A percentile compares a stretch with the other conserved stretches of the same genome.
Conservation (phyloP, 129 eudicot genomes). For the Dittrichia graveolens region DNA sequence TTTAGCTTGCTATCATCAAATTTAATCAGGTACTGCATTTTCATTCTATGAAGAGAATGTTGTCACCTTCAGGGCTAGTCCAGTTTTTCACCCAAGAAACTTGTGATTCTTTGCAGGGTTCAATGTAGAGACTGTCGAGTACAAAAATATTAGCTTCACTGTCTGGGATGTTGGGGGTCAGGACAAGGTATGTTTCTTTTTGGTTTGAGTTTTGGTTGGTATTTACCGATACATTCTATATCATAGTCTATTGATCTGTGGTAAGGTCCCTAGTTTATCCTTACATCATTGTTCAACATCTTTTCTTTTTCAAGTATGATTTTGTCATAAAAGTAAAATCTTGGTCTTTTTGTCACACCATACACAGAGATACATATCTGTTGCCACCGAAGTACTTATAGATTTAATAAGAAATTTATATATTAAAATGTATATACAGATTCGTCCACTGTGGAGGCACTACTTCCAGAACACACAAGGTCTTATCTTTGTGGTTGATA, state of each 20-base stretch:
- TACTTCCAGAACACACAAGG: constrained; percentile 99
- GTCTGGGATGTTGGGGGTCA: constrained; percentile 70
- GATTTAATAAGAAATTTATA: background rate
- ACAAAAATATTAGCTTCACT: constrained; percentile 60
- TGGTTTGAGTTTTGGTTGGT: background rate
- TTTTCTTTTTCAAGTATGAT: background rate
- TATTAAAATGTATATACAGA: constrained; percentile 42
- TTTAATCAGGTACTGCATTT: background rate
- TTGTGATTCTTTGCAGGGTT: constrained; percentile 41
- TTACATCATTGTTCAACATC: too few species aligned
- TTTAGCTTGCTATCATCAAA: background rate
- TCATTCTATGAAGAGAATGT: background rate
- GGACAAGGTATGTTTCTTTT: constrained; percentile 46
- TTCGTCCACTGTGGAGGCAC: constrained; percentile 99
- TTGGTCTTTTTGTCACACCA: background rate
- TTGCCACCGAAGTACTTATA: background rate
- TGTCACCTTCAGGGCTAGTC: constrained; percentile 1
- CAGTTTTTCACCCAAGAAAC: constrained; percentile 5
- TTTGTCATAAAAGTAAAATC: background rate
- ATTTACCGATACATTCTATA: background rate
- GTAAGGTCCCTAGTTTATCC: too few species aligned
- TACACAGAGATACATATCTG: background rate
- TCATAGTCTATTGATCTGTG: background rate
- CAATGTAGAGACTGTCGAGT: constrained; percentile 60
- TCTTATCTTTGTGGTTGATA: constrained; percentile 98